Percentiles rank a stretch among this genome's conserved stretches.
Evolutionary conservation across 176 grass and related monocot species (phyloP).

Genomic region (Rhynchospora tenuis): DNA sequence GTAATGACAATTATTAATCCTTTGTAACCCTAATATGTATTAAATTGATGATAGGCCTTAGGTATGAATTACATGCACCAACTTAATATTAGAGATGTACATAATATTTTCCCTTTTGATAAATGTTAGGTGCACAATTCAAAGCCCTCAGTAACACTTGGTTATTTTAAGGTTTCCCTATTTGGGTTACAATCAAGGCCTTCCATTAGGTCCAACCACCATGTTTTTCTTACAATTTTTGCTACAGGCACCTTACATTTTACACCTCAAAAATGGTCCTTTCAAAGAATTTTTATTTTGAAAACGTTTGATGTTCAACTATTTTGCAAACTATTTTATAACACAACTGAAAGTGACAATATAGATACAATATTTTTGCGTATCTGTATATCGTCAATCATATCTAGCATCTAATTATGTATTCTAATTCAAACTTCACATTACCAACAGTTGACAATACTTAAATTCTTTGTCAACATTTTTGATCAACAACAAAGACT

Average conservation of each 20-base stretch:
- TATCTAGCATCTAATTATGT: not conserved
- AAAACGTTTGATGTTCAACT: not conserved
- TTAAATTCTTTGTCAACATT: not conserved
- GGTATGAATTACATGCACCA: not conserved
- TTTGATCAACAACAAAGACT: not conserved
- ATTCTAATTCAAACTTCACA: not conserved
- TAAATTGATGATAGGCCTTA: not conserved
- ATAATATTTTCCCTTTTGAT: too few species aligned
- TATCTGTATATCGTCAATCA: constrained; percentile 2
- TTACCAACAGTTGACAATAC: not conserved
- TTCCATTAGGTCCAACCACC: not conserved
- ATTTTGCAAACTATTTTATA: not conserved
- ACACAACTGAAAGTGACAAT: constrained; percentile 10
- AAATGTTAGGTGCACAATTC: not conserved
- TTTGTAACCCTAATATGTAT: not conserved
- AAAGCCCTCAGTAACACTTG: not conserved
- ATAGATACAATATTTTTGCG: not conserved
- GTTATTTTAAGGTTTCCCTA: constrained; percentile 10
- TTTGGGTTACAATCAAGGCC: not conserved
- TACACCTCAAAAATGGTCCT: not conserved
- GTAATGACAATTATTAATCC: not conserved
- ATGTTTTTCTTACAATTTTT: not conserved
- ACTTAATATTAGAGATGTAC: not conserved
- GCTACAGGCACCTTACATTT: not conserved
- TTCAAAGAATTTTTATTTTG: not conserved